Conservation (phyloP, 371 early-diverging fungal genomes). For the Nematocida parisii region DNA sequence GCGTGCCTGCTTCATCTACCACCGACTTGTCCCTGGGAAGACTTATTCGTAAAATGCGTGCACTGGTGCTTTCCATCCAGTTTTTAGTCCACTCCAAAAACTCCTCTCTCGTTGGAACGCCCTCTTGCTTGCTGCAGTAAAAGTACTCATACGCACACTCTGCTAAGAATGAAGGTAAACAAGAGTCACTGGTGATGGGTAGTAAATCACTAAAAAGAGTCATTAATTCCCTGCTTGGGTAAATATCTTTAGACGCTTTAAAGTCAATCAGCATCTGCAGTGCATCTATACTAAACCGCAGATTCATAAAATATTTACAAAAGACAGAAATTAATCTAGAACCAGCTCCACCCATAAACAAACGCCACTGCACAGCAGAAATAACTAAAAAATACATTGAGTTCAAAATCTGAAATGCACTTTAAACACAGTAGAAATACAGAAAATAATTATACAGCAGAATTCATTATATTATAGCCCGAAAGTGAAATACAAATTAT, state of each 20-base stretch:
- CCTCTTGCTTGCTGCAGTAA: conserved; percentile 12
- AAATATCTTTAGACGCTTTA: conserved; percentile 28
- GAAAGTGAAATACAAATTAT: too few species aligned
- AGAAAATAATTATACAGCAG: too few species aligned
- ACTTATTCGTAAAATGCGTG: background rate
- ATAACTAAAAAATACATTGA: too few species aligned
- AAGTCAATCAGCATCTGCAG: conserved; percentile 35
- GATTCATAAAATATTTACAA: conserved; percentile 53
- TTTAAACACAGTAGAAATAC: too few species aligned
- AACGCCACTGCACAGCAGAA: background rate
- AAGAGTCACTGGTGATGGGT: background rate
- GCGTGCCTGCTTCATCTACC: too few species aligned
- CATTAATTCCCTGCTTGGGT: conserved; percentile 10
- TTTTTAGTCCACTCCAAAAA: conserved; percentile 18
- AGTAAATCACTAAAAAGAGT: conserved; percentile 34
- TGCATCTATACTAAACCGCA: conserved; percentile 30
- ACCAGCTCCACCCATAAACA: background rate
- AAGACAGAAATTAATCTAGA: background rate
- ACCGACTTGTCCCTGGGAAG: background rate
- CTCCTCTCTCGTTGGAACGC: background rate
- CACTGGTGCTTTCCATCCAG: conserved; percentile 1
- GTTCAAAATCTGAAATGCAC: too few species aligned
- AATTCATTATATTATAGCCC: too few species aligned
- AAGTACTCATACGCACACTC: conserved; percentile 45
- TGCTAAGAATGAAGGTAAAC: background rate